phyloP scores from a whole-genome alignment of 2,329 filamentous ascomycete genomes.

The Exserohilum turcica region DNA sequence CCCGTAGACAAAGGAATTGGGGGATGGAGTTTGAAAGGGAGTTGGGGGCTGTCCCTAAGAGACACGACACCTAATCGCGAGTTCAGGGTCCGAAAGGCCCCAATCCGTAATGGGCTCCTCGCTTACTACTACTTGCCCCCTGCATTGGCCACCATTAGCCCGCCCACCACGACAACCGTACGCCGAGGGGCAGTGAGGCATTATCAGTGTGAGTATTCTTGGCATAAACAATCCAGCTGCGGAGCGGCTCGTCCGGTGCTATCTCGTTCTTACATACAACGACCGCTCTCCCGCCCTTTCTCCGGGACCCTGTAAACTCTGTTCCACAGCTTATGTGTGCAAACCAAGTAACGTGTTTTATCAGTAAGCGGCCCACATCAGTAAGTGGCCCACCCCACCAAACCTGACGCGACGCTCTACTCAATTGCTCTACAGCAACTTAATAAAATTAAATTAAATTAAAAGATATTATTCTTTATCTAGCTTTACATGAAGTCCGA shows the following conservation, averaged over 20 bases:
- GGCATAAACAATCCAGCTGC: not conserved
- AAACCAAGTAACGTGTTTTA: too few species aligned
- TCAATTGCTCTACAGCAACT: too few species aligned
- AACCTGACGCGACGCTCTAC: too few species aligned
- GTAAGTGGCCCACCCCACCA: too few species aligned
- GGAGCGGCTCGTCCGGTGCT: slow-evolving; percentile 5
- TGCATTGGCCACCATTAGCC: slow-evolving; percentile 16
- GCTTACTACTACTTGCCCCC: slow-evolving; percentile 10
- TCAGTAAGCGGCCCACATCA: too few species aligned
- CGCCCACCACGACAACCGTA: slow-evolving; percentile 6
- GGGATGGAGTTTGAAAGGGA: slow-evolving; percentile 25
- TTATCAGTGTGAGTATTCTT: slow-evolving; percentile 6
- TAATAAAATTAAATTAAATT: too few species aligned
- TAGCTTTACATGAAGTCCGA: too few species aligned
- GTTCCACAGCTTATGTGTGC: not conserved
- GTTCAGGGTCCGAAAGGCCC: slow-evolving; percentile 19
- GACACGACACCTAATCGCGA: slow-evolving; percentile 32
- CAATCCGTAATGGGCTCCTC: slow-evolving; percentile 16
- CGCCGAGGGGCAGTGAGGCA: slow-evolving; percentile 7
- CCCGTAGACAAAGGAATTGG: slow-evolving; percentile 24
- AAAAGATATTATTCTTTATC: too few species aligned
- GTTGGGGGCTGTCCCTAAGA: slow-evolving; percentile 21
- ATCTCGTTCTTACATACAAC: not conserved
- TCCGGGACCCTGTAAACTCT: not conserved
- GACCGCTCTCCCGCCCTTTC: not conserved